Evolutionary conservation across 78 protist species (phyloP), one percentile per base, ranked within the genome.

Genomic region (Emiliania huxleyi): DNA sequence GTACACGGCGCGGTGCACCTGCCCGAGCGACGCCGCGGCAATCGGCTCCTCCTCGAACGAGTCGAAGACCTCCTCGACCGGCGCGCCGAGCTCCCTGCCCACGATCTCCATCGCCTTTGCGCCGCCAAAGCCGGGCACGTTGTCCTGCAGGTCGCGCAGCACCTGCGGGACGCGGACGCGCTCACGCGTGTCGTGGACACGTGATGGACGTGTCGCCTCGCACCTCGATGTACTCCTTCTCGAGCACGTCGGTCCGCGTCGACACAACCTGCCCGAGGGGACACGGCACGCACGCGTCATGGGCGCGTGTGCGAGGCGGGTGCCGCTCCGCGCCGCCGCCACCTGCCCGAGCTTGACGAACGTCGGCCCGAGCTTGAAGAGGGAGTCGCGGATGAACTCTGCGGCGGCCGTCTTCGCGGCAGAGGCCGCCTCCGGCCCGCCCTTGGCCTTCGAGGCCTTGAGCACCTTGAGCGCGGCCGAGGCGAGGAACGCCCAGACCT

Each of bases 71-170:
- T 4, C 12, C 12, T n/a, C 89, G 26, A 43, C 6, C 22, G 89
- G 89, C 52, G 5, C 2, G 56, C 89, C 89, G 56, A 81, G 56
- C 89, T 81, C 89, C 40, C 0, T 6, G 18, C 2, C 56, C 38
- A 81, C 23, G 56, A 81, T 81, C 55, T 2, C 40, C 29, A 0
- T 3, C 25, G 89, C 89, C 25, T 23, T 4, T 3, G 26, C 89
- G 35, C 89, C 89, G 12, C 56, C 38, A 38, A 81, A 81, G 89
- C 89, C 89, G 18, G 89, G 89, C 89, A 81, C 89, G 89, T 81
- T 44, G 89, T 81, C 89, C 38, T 79, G 87, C 8, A 62, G 62
- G 15, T 52, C 62, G 29, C n/a, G 23, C 38, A 12, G 37, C 33
- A 69, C 26, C 26, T 49, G 56, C 12, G 56, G n/a, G n/a, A n/a